Conservation (phyloP, 2,329 filamentous ascomycete species). For the Paramyrothecium roridum region DNA sequence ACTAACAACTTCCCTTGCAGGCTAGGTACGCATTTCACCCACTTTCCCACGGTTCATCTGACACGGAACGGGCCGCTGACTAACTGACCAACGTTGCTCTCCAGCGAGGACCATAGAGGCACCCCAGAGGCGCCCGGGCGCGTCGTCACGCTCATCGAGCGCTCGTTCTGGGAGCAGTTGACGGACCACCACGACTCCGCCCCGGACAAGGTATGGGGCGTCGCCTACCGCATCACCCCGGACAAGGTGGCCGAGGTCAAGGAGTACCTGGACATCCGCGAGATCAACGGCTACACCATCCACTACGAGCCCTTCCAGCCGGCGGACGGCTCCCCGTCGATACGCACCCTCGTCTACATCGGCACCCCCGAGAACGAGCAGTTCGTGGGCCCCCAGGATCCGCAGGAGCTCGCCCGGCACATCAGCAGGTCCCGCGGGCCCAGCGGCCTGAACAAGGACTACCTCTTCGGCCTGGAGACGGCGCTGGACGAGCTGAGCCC, state of each 20-base stretch:
- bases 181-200: conserved; percentile 62
- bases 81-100: neutral
- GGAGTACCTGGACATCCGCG: conserved; percentile 88
- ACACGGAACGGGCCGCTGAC: conserved; percentile 3
- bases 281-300: conserved; percentile 96
- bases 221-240: conserved; percentile 79
- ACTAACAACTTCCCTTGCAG: conserved; percentile 10
- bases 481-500: conserved; percentile 70
- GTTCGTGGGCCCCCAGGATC: conserved; percentile 82
- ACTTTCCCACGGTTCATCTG: neutral
- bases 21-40: conserved; percentile 26
- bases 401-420: conserved; percentile 72
- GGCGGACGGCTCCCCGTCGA: conserved; percentile 33
- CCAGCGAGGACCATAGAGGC: conserved; percentile 88
- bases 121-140: conserved; percentile 84
- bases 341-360: conserved; percentile 78
- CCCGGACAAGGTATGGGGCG: conserved; percentile 78
- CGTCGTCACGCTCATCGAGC: conserved; percentile 89
- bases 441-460: conserved; percentile 87
- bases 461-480: conserved; percentile 75
- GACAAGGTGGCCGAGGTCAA: conserved; percentile 76
- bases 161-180: conserved; percentile 76
- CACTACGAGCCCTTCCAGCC: conserved; percentile 81
- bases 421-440: conserved; percentile 76
- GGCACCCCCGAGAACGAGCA: conserved; percentile 91